A percentile compares a stretch with the other conserved stretches of the same genome.
Evolutionary conservation across 495 filamentous ascomycete species (phyloP).

Genomic region (Rhizodiscina lignyota): DNA sequence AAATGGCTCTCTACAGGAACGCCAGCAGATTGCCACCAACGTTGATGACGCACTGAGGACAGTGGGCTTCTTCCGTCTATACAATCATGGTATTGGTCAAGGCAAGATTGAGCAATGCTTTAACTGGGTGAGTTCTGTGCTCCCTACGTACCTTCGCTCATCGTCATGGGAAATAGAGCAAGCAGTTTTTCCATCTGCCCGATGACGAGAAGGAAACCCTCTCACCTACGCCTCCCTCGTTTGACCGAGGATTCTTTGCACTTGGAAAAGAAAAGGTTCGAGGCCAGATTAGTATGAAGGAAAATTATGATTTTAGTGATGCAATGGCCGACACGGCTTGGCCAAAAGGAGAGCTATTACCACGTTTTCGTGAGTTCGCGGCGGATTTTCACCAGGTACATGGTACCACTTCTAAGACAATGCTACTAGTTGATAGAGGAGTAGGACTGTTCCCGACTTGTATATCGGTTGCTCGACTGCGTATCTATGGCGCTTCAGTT

Average conservation of each 20-base stretch:
- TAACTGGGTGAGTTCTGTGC: conserved; percentile 6
- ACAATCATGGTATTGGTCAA: conserved; percentile 10
- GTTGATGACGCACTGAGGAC: conserved; percentile 10
- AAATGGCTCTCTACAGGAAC: background rate
- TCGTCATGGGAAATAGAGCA: background rate
- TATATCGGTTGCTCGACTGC: conserved; percentile 9
- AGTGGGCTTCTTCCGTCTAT: conserved; percentile 12
- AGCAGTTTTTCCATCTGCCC: conserved; percentile 6
- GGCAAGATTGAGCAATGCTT: conserved; percentile 13
- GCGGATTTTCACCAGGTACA: conserved; percentile 37
- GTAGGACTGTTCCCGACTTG: conserved; percentile 7
- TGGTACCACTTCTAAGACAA: too few species aligned
- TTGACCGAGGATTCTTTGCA: conserved; percentile 48
- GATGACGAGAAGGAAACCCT: conserved; percentile 2
- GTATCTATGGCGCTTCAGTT: conserved; percentile 9
- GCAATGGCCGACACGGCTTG: conserved; percentile 36
- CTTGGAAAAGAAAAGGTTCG: conserved; percentile 45
- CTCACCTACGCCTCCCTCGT: conserved; percentile 15
- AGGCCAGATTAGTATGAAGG: conserved; percentile 30
- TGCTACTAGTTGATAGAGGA: too few species aligned
- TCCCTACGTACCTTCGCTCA: background rate
- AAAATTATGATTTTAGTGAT: conserved; percentile 52
- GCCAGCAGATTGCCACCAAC: background rate
- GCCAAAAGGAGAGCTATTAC: conserved; percentile 37
- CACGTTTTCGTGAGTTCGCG: conserved; percentile 43